Conservation (phyloP, 2,329 filamentous ascomycete genomes). For the Amesomyces nigricolor region DNA sequence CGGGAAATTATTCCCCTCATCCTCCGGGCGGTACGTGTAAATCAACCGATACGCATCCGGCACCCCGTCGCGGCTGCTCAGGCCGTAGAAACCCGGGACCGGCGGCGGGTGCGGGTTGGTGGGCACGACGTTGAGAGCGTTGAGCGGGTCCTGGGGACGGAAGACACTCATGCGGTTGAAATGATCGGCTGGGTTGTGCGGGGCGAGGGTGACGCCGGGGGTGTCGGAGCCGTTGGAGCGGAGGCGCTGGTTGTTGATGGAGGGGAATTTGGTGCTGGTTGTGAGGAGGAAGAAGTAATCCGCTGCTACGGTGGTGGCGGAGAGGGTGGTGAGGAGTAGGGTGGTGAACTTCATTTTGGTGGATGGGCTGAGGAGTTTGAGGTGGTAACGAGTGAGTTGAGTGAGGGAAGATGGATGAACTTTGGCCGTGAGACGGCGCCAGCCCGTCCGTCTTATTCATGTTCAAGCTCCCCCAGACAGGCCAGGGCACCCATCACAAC, state of each 20-base stretch:
- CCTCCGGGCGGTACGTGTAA: slow-evolving; percentile 15
- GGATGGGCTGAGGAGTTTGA: no score
- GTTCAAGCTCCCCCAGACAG: no score
- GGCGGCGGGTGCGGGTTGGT: slow-evolving; percentile 24
- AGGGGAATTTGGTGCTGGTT: slow-evolving; percentile 3
- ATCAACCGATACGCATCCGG: slow-evolving; percentile 18
- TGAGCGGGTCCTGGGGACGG: not conserved
- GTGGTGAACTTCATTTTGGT: slow-evolving; percentile 12
- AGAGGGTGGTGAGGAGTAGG: not conserved
- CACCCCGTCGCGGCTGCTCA: slow-evolving; percentile 15
- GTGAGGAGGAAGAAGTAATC: slow-evolving; percentile 23
- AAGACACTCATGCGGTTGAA: not conserved
- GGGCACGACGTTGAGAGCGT: slow-evolving; percentile 14
- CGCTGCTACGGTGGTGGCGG: not conserved
- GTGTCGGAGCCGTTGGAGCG: slow-evolving; percentile 20
- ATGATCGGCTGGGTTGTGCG: slow-evolving; percentile 18
- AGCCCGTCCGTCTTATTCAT: no score
- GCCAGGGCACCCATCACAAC: no score
- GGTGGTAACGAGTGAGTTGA: no score
- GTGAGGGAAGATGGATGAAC: no score
- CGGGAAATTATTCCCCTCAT: slow-evolving; percentile 5
- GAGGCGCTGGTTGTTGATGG: slow-evolving; percentile 17
- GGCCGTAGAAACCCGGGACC: slow-evolving; percentile 22
- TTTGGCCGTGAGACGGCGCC: no score
- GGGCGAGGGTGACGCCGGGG: slow-evolving; percentile 16